Conservation (phyloP, 192 early-diverging fungal genomes). For the Entomortierella beljakovae region DNA sequence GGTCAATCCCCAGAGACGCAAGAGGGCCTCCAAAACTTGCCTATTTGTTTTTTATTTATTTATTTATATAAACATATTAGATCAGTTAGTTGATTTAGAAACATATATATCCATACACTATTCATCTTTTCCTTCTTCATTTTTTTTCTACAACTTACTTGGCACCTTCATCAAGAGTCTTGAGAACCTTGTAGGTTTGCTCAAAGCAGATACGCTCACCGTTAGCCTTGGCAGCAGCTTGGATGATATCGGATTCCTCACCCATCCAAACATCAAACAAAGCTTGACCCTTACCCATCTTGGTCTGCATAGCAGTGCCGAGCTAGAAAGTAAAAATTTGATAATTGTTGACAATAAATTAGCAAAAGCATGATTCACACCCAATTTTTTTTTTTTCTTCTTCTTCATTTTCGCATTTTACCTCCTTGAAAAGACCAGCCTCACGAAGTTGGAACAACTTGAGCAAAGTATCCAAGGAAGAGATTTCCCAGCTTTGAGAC, state of each 20-base stretch:
- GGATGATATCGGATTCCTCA: slow-evolving; percentile 77
- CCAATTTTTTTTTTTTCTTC: background rate
- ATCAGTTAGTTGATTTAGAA: too few relatives aligned
- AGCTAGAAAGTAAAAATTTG: slow-evolving; percentile 39
- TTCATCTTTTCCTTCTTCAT: background rate
- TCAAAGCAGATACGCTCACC: slow-evolving; percentile 76
- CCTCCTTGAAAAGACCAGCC: slow-evolving; percentile 58
- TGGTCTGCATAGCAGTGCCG: slow-evolving; percentile 60
- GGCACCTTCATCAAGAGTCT: slow-evolving; percentile 31
- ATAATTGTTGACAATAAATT: too few relatives aligned
- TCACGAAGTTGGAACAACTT: slow-evolving; percentile 63
- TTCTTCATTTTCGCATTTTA: slow-evolving; percentile 11
- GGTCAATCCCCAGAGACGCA: slow-evolving; percentile 62
- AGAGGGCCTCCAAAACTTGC: slow-evolving; percentile 56
- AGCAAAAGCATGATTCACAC: too few relatives aligned
- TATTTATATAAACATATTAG: too few relatives aligned
- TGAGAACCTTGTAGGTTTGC: slow-evolving; percentile 58
- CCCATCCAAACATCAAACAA: slow-evolving; percentile 85
- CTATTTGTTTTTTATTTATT: slow-evolving; percentile 7
- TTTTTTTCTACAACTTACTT: slow-evolving; percentile 30
- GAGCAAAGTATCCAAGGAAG: slow-evolving; percentile 53
- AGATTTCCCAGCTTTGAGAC: slow-evolving; percentile 62
- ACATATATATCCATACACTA: too few relatives aligned
- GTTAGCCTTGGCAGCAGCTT: slow-evolving; percentile 71
- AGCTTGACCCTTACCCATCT: slow-evolving; percentile 58